Base-by-base conservation (phyloP, 352 stramenopile genomes). In the Chrysophaeum taylorii region DNA sequence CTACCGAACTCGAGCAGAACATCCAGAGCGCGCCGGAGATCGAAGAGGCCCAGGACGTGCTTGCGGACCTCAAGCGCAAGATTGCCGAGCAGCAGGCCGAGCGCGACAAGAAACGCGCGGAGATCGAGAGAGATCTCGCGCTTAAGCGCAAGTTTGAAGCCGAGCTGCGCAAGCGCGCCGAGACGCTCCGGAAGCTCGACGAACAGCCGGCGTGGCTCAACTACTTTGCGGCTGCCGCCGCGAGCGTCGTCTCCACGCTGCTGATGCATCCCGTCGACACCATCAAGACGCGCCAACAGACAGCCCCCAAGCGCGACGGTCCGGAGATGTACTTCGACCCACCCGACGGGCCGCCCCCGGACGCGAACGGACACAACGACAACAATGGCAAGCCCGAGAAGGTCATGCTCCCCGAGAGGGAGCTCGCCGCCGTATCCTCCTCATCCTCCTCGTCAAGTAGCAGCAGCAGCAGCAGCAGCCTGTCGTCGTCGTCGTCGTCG, bases 251-350 rank as follows among this genome's bases (percentile, higher is more conserved):
- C 21, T 74, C 60, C 15, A 81, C 76, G 29, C 42, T 78, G 2
- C 50, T 81, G 25, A 75, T 81, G 73, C 76, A 81, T 63, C 76
- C 76, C 39, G 33, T 81, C n/a, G 76, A 81, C 66, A 81, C 76
- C 18, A 73, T 78, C 37, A 81, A 81, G 54, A 77, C 70, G 39
- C n/a, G 68, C 27, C 0, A 79, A 33, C 72, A 78, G 61, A 45
- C 71, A 23, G 43, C n/a, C 43, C 23, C 43, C 43, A 53, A 23
- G n/a, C 23, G n/a, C 43, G n/a, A 53, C 23, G n/a, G 23, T n/a
- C 43, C 23, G 23, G n/a, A 23, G 23, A 23, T 53, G 23, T n/a
- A 53, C 43, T 23, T 53, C n/a, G 23, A 53, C 43, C 43, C 43
- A 23, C 23, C n/a, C 43, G 12, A 66, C 66, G n/a, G n/a, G n/a